Conservation (phyloP, 371 early-diverging fungal genomes). For the Mucor saturninus region DNA sequence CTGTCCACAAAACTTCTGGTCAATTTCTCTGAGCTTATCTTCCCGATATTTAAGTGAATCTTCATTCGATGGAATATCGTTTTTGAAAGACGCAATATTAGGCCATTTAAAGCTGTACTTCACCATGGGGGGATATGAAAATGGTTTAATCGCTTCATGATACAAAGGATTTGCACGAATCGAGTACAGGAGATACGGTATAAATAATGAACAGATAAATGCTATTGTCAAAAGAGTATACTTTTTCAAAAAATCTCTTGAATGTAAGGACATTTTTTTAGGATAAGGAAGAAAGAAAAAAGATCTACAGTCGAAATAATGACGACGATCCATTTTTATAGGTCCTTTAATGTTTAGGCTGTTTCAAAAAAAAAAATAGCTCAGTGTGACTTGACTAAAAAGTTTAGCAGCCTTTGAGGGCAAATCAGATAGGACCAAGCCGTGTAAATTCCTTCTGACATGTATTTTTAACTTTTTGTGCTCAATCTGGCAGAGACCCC, state of each 20-base stretch:
- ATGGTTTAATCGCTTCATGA: conserved; percentile 2
- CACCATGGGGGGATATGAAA: conserved; percentile 22
- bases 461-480: not conserved
- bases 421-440: not conserved
- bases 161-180: conserved; percentile 4
- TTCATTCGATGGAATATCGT: not conserved
- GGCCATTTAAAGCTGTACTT: conserved; percentile 31
- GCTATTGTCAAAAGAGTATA: conserved; percentile 21
- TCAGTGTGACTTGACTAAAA: conserved; percentile 1
- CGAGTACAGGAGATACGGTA: conserved; percentile 23
- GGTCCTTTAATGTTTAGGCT: not conserved
- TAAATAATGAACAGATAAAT: conserved; percentile 26
- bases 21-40: conserved; percentile 28
- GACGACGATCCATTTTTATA: conserved; percentile 5
- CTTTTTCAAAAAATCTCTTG: conserved; percentile 17
- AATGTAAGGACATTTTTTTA: conserved; percentile 7
- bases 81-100: not conserved
- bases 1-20: conserved; percentile 38
- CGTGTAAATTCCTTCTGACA: not conserved
- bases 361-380: not conserved
- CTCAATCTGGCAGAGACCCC: not conserved
- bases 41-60: not conserved
- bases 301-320: conserved; percentile 10
- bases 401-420: no score
- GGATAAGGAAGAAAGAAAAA: conserved; percentile 14